A percentile compares a stretch with the other conserved stretches of the same genome.
Conservation (phyloP, 352 stramenopile genomes). For the Globisporangium nodosum region DNA sequence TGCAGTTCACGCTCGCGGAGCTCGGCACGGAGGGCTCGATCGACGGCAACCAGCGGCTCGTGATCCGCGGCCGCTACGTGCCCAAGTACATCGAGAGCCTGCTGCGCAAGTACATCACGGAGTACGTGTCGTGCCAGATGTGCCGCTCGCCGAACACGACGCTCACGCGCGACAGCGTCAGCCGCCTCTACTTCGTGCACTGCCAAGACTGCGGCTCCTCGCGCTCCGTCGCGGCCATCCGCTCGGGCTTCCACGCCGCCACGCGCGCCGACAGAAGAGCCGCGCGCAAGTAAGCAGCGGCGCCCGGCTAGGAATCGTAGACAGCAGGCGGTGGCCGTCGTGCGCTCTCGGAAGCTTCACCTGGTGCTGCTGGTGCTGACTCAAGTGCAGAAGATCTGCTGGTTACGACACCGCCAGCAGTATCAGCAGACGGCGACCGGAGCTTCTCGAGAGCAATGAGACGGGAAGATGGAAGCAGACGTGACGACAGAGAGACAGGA, state of each 20-base stretch:
- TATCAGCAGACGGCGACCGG: too few species aligned
- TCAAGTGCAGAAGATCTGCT: too few species aligned
- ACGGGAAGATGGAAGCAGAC: too few species aligned
- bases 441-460: too few species aligned
- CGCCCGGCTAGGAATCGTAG: conserved; percentile 1
- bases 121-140: conserved; percentile 99
- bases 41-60: conserved; percentile 97
- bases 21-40: conserved; percentile 99
- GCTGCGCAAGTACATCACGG: conserved; percentile 99
- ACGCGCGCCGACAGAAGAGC: conserved; percentile 82
- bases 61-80: conserved; percentile 97
- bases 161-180: conserved; percentile 95
- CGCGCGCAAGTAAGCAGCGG: conserved; percentile 69
- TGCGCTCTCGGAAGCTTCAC: too few species aligned
- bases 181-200: conserved; percentile 97
- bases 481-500: not conserved
- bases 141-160: conserved; percentile 98
- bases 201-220: conserved; percentile 97
- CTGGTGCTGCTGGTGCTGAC: too few species aligned
- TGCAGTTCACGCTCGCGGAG: conserved; percentile 99
- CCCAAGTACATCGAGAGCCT: conserved; percentile 99
- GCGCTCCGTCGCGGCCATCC: conserved; percentile 96
- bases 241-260: conserved; percentile 97
- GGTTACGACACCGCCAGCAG: too few species aligned
- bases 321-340: not conserved